phyloP scores from a whole-genome alignment of 2,329 filamentous ascomycete species.

The Fusarium foetens region DNA sequence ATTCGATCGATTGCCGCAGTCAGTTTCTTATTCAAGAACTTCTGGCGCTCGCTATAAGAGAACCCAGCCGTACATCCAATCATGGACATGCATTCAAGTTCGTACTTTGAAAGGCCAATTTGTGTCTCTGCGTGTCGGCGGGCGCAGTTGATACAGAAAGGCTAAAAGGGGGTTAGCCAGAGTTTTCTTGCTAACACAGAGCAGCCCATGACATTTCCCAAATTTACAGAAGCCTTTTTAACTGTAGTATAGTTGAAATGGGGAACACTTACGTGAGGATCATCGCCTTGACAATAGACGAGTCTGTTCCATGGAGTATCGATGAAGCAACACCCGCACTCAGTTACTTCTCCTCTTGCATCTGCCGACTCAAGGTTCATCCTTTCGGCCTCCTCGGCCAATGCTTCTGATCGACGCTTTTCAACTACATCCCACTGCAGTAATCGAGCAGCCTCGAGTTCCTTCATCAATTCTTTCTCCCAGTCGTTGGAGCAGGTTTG shows the following conservation, averaged over 20 bases:
- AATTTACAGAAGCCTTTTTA: not conserved
- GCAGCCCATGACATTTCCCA: too few species aligned
- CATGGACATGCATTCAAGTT: conserved; percentile 75
- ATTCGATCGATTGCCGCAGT: conserved; percentile 73
- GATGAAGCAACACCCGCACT: conserved; percentile 79
- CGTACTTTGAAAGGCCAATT: conserved; percentile 75
- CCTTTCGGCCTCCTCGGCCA: conserved; percentile 45
- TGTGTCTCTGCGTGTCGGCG: conserved; percentile 72
- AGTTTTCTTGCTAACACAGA: not conserved
- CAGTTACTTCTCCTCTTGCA: conserved; percentile 63
- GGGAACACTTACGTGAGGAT: conserved; percentile 58
- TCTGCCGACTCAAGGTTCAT: conserved; percentile 56
- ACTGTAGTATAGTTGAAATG: not conserved
- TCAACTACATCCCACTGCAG: not conserved
- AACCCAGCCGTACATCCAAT: conserved; percentile 74
- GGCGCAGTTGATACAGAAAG: conserved; percentile 77
- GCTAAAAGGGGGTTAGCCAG: conserved; percentile 46
- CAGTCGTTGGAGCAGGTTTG: not conserved
- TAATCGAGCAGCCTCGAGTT: conserved; percentile 37
- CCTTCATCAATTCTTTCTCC: conserved; percentile 26
- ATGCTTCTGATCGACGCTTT: conserved; percentile 49
- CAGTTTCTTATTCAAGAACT: conserved; percentile 68
- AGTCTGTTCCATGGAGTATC: conserved; percentile 74
- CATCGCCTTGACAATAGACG: conserved; percentile 71
- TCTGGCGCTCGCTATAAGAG: conserved; percentile 60